Evolutionary conservation across 306 rosid genomes (phyloP).

Genomic region (Vigna unguiculata): DNA sequence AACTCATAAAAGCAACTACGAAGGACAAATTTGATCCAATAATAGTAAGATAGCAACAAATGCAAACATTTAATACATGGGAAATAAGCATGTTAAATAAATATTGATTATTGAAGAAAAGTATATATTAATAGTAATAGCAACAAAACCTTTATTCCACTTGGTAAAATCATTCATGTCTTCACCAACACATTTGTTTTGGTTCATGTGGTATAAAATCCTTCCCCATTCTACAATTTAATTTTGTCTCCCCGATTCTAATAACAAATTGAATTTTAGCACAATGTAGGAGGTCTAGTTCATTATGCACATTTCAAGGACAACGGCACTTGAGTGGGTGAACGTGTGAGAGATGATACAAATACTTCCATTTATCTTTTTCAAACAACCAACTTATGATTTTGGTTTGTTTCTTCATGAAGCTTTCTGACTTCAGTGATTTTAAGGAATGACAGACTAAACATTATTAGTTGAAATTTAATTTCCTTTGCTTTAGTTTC

Average conservation of each 20-base stretch:
- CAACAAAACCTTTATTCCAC: no score
- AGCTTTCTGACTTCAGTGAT: slow-evolving; percentile 9
- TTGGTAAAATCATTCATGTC: neutral
- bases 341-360: neutral
- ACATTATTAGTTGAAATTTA: slow-evolving; percentile 15
- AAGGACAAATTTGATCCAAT: no score
- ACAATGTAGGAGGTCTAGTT: neutral
- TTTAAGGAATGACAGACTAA: neutral
- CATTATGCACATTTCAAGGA: neutral
- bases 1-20: no score
- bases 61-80: slow-evolving; percentile 21
- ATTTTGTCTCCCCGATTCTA: neutral
- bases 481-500: neutral
- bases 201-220: neutral
- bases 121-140: no score
- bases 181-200: neutral
- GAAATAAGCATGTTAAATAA: neutral
- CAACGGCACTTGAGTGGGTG: neutral
- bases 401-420: neutral
- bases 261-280: neutral
- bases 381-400: neutral
- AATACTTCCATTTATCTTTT: neutral
- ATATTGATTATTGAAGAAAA: neutral
- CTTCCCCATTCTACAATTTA: neutral
- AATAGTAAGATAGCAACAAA: neutral